Evolutionary conservation across 2,329 filamentous ascomycete species (phyloP).

Genomic region (Teratosphaeria pseudoeucalypti): DNA sequence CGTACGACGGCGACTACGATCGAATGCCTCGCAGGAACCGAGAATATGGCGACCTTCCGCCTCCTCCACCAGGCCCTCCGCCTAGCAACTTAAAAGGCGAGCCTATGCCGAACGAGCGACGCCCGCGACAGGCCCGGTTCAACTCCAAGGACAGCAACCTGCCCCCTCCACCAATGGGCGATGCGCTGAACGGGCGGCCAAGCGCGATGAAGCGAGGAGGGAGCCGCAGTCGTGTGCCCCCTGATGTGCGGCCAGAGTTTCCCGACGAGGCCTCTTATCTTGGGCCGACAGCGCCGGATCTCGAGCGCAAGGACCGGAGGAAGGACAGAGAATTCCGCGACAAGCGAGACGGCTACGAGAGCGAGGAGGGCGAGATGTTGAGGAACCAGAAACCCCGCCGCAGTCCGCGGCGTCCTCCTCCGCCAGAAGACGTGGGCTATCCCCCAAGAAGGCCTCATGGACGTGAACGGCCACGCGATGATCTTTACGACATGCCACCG

Average conservation of each 20-base stretch:
- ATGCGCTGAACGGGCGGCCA: slow-evolving; percentile 12
- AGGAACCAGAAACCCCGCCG: slow-evolving; percentile 10
- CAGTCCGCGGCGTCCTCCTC: slow-evolving; percentile 5
- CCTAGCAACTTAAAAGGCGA: neutral
- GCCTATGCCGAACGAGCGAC: neutral
- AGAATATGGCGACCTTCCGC: neutral
- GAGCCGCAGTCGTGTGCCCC: slow-evolving; percentile 20
- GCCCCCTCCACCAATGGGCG: slow-evolving; percentile 24
- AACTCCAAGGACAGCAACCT: slow-evolving; percentile 5
- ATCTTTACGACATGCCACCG: neutral
- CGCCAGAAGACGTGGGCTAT: slow-evolving; percentile 4
- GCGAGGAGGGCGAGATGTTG: slow-evolving; percentile 26
- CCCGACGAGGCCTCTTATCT: slow-evolving; percentile 25
- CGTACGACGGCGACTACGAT: neutral
- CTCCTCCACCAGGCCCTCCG: neutral
- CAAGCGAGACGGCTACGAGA: slow-evolving; percentile 27
- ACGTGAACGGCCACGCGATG: neutral
- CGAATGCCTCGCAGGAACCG: neutral
- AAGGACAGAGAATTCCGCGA: slow-evolving; percentile 23
- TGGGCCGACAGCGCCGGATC: slow-evolving; percentile 20
- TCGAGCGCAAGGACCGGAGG: slow-evolving; percentile 23
- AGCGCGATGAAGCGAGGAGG: slow-evolving; percentile 24
- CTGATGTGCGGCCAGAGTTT: slow-evolving; percentile 21
- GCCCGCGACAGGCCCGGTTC: neutral
- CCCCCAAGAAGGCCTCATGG: neutral